Evolutionary conservation across 129 eudicot genomes (phyloP).

Genomic region (Pseudognaphalium luteoalbum): DNA sequence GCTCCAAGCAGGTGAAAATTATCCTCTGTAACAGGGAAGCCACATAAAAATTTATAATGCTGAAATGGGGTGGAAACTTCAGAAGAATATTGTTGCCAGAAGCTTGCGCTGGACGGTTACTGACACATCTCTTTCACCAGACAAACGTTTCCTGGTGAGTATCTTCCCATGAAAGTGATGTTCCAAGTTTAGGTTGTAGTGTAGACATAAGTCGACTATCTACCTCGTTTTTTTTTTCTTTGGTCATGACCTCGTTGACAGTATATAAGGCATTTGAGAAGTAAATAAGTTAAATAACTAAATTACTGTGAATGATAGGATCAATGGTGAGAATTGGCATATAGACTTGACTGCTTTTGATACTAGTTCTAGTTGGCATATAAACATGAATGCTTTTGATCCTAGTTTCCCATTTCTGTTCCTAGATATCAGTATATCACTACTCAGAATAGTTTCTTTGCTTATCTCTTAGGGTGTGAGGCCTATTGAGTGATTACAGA

Average conservation of each 20-base stretch:
- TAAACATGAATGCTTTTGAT: slow-evolving; percentile 2
- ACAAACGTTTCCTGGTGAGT: slow-evolving; percentile 73
- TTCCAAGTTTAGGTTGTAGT: slow-evolving; percentile 14
- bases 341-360: neutral
- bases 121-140: slow-evolving; percentile 92
- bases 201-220: neutral
- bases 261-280: neutral
- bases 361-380: neutral
- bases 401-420: neutral
- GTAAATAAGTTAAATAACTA: too few relatives aligned
- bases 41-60: slow-evolving; percentile 78
- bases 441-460: neutral
- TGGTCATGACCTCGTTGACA: neutral
- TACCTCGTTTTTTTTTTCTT: neutral
- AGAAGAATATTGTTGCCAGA: slow-evolving; percentile 72
- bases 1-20: neutral
- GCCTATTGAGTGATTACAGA: slow-evolving; percentile 3
- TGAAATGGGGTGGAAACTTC: slow-evolving; percentile 89
- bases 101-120: slow-evolving; percentile 95
- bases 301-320: neutral
- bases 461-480: neutral
- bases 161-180: slow-evolving; percentile 2
- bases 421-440: neutral
- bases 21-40: slow-evolving; percentile 64
- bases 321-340: neutral